Evolutionary conservation across 768 basidiomycete species (phyloP).

Genomic region (Suillus cothurnatus): DNA sequence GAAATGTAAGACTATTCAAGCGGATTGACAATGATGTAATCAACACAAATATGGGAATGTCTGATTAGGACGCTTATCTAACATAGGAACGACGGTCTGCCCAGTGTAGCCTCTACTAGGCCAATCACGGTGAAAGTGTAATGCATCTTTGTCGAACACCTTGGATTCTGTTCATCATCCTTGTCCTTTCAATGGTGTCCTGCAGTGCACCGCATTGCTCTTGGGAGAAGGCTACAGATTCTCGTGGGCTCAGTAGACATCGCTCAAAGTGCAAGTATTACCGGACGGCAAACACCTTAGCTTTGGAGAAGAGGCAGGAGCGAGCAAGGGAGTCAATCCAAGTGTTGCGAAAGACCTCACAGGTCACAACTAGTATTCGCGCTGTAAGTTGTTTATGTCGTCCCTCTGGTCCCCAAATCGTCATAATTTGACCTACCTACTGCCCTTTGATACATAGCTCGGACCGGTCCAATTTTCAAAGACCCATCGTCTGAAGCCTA

Average conservation of each 20-base stretch:
- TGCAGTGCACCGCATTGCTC: background rate
- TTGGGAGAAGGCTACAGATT: background rate
- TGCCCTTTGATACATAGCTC: no score
- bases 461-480: background rate
- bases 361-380: background rate
- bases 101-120: no score
- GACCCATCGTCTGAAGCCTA: background rate
- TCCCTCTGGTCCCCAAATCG: no score
- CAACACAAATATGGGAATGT: no score
- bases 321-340: background rate
- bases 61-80: no score
- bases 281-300: background rate
- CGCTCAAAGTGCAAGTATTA: background rate
- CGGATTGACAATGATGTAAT: no score
- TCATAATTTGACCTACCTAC: background rate
- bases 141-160: background rate
- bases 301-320: background rate
- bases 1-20: no score
- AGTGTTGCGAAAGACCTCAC: background rate
- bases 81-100: no score
- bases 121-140: no score
- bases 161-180: background rate
- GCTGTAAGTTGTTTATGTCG: background rate
- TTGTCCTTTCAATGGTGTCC: background rate
- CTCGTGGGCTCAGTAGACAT: background rate